A percentile compares a stretch with the other conserved stretches of the same genome.
phyloP scores from a whole-genome alignment of 2,329 filamentous ascomycete genomes.

The Fusarium sp. region DNA sequence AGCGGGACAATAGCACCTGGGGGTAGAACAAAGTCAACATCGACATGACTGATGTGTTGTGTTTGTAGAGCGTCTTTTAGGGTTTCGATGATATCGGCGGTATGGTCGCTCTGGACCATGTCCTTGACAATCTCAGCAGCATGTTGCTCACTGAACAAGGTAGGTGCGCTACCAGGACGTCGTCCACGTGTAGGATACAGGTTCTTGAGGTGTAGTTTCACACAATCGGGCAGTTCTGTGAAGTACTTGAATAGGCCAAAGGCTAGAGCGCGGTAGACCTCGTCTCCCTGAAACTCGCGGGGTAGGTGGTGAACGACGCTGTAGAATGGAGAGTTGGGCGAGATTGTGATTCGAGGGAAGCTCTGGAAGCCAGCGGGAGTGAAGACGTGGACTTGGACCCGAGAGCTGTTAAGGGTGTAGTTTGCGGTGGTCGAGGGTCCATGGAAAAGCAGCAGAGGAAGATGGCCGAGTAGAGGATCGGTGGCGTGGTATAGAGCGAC shows the following conservation, averaged over 20 bases:
- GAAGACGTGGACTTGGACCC: constrained; percentile 94
- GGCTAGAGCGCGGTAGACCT: constrained; percentile 89
- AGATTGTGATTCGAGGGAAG: constrained; percentile 91
- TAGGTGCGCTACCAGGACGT: constrained; percentile 73
- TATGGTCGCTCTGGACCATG: constrained; percentile 86
- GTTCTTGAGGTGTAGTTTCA: constrained; percentile 78
- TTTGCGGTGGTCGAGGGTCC: constrained; percentile 91
- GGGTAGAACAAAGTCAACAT: constrained; percentile 88
- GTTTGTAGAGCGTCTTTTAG: constrained; percentile 83
- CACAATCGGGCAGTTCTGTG: constrained; percentile 81
- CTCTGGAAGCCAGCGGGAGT: constrained; percentile 89
- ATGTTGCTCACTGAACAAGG: constrained; percentile 90
- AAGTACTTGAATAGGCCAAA: constrained; percentile 97
- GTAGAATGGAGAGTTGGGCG: constrained; percentile 92
- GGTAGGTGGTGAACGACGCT: constrained; percentile 90
- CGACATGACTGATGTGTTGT: constrained; percentile 85
- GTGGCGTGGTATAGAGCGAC: constrained; percentile 90
- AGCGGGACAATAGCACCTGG: constrained; percentile 79
- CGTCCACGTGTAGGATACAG: constrained; percentile 68
- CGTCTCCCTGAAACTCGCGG: constrained; percentile 94
- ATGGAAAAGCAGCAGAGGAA: constrained; percentile 90
- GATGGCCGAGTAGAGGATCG: constrained; percentile 84
- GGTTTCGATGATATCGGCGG: constrained; percentile 77
- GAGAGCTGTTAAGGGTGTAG: constrained; percentile 87
- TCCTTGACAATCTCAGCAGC: constrained; percentile 89